These are phyloP conservation scores for Vaccinium vitisidaea DNA, from an alignment of 148 eudicot genomes.

Conservation along the genomic window DNA sequence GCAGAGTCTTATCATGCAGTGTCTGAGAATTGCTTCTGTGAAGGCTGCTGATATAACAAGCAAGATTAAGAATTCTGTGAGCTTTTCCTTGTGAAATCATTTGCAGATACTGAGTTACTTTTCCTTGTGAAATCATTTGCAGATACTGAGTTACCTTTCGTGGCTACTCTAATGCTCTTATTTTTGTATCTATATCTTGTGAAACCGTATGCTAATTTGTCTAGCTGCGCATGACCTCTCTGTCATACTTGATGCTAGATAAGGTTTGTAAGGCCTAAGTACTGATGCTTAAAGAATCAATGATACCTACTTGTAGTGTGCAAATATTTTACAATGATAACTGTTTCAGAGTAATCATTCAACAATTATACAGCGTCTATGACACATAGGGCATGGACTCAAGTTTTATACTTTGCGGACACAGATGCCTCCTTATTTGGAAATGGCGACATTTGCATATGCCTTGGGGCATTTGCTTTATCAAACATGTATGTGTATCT, in stretches of 20 bases:
- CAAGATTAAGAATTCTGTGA: constrained; percentile 70
- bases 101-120: not conserved
- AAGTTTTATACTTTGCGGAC: not conserved
- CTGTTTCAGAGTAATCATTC: not conserved
- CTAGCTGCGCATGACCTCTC: not conserved
- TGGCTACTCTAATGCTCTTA: not conserved
- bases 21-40: constrained; percentile 73
- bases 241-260: not conserved
- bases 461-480: not conserved
- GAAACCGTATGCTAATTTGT: not conserved
- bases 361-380: not conserved
- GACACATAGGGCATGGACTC: not conserved
- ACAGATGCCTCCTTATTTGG: not conserved
- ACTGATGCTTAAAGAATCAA: not conserved
- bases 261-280: not conserved
- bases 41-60: constrained; percentile 82
- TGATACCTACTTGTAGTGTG: not conserved
- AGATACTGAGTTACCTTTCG: not conserved
- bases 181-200: not conserved
- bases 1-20: constrained; percentile 61
- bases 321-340: not conserved
- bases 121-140: constrained; percentile 3
- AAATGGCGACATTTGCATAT: not conserved
- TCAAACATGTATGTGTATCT: not conserved
- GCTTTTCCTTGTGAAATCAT: constrained; percentile 23